Base-by-base conservation (phyloP, 371 early-diverging fungal genomes). In the Sporodiniella umbellata region DNA sequence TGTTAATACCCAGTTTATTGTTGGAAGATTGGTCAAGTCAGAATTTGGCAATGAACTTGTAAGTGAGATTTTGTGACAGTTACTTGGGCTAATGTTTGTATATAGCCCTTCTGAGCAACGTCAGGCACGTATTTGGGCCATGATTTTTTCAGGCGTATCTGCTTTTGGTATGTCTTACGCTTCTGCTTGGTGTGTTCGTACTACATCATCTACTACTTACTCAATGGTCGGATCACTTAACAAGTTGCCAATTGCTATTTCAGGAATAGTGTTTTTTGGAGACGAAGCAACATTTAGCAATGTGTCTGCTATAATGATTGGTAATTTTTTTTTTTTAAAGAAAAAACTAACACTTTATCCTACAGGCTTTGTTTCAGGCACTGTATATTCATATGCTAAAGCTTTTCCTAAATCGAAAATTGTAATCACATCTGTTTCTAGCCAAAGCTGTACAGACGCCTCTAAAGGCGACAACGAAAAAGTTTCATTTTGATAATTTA, bases 221-320 rank as follows among this genome's bases (percentile, higher is more conserved):
- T 91, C 91, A 40, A 99, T 99, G 99, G 92, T 95, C n/a, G 99
- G 99, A 15, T 96, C 99, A 1, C 79, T 99, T 28, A 99, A 99
- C 75, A 99, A 99, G 67, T 78, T 99, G 21, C 95, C 99, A 3
- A 90, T 99, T 35, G 94, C 99, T 4, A 71, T 94, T 26, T 88
- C 93, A 42, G 99, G 99, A 21, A 92, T 99, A 79, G 48, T 97
- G 11, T 95, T 96, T 70, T 93, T 98, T 68, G 85, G 85, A 33
- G 96, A 93, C 59, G 85, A 87, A 15, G 86, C 91, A 23, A 90
- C 94, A 0, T 61, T 83, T 21, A 89, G 87, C 28, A 86, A 86
- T 45, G 81, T 96, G 22, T 68, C 84, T 28, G 93, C 93, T 2
- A 90, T 97, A 25, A 25, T 86, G 28, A 81, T 94, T 46, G 77